Evolutionary conservation across 352 stramenopile genomes (phyloP).

Genomic region (Nothophytophthora sp.): DNA sequence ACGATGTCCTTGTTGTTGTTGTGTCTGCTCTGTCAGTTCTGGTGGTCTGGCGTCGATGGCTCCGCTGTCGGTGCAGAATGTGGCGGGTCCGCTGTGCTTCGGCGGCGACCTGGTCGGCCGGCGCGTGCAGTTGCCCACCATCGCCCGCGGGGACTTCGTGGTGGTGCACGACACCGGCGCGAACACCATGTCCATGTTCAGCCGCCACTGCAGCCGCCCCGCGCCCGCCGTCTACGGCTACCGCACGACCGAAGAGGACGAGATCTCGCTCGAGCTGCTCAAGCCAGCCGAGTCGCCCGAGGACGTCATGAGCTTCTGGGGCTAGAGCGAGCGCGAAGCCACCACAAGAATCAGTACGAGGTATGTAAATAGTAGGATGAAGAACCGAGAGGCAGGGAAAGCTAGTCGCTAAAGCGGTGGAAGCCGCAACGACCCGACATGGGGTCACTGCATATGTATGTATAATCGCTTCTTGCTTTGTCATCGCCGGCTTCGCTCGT

Average conservation of each 20-base stretch:
- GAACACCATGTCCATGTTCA: conserved; percentile 91
- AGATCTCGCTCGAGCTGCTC: conserved; percentile 65
- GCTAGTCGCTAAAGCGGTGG: too few species aligned
- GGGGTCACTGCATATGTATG: too few species aligned
- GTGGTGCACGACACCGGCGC: conserved; percentile 87
- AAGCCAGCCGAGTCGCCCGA: conserved; percentile 77
- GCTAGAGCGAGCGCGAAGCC: too few species aligned
- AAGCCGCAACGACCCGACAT: too few species aligned
- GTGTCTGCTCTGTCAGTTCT: conserved; percentile 26
- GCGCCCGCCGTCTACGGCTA: conserved; percentile 86
- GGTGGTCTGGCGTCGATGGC: conserved; percentile 47
- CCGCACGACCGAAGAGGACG: conserved; percentile 35
- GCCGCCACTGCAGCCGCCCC: conserved; percentile 83
- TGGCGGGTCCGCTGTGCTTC: conserved; percentile 93
- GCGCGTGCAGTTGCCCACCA: conserved; percentile 52
- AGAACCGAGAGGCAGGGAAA: too few species aligned
- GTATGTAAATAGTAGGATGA: too few species aligned
- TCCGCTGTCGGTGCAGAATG: conserved; percentile 55
- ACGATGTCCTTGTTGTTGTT: background rate
- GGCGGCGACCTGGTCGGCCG: conserved; percentile 88
- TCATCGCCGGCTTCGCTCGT: background rate
- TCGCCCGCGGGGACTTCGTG: conserved; percentile 76
- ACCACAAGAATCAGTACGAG: too few species aligned
- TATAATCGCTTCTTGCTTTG: too few species aligned
- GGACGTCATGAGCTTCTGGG: conserved; percentile 82